Conservation (phyloP, 768 basidiomycete species). For the Hortiboletus flavorubellus region DNA sequence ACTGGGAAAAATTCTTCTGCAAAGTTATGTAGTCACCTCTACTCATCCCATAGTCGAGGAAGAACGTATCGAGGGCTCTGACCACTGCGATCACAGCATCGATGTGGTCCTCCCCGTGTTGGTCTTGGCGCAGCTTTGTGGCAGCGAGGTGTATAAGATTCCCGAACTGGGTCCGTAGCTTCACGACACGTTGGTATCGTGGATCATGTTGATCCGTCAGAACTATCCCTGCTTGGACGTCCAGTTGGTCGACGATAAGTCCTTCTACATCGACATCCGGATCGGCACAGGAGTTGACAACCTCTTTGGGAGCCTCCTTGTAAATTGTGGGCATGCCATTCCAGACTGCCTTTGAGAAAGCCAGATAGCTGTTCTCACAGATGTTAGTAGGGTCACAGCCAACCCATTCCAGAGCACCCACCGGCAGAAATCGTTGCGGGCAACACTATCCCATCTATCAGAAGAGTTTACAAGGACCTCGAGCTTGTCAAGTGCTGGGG, state of each 20-base stretch:
- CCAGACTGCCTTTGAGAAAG: conserved; percentile 73
- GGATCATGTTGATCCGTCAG: conserved; percentile 71
- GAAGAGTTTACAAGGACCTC: conserved; percentile 55
- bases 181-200: conserved; percentile 62
- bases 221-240: conserved; percentile 71
- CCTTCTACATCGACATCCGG: conserved; percentile 63
- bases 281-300: conserved; percentile 56
- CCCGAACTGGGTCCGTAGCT: conserved; percentile 63
- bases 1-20: conserved; percentile 45
- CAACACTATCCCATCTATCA: conserved; percentile 58
- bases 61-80: conserved; percentile 70
- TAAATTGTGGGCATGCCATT: conserved; percentile 70
- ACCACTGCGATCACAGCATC: conserved; percentile 77
- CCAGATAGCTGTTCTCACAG: conserved; percentile 49
- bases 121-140: conserved; percentile 54
- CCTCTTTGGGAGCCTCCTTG: conserved; percentile 54
- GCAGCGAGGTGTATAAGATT: conserved; percentile 67
- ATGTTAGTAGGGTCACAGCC: background rate
- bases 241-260: conserved; percentile 61
- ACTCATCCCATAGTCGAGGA: conserved; percentile 68
- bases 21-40: conserved; percentile 56
- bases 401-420: conserved; percentile 29
- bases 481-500: conserved; percentile 64
- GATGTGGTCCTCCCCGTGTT: conserved; percentile 75
- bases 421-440: conserved; percentile 85